A percentile compares a stretch with the other conserved stretches of the same genome.
Evolutionary conservation across 805 yeast species (phyloP).

Genomic region (Saccharomycopsis sp.): DNA sequence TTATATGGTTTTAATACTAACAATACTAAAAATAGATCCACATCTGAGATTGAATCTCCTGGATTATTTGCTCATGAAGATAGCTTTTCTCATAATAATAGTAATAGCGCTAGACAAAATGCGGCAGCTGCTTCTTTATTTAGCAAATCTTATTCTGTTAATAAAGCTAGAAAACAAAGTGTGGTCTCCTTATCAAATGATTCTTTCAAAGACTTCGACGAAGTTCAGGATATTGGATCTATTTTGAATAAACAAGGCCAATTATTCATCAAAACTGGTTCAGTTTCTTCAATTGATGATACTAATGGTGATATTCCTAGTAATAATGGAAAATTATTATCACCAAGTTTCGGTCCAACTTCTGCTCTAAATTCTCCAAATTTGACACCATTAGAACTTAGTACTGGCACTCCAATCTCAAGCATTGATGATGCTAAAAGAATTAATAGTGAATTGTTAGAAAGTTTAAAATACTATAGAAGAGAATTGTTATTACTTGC

Average conservation of each 20-base stretch:
- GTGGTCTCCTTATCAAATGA: slow-evolving; percentile 4
- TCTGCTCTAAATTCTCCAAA: slow-evolving; percentile 8
- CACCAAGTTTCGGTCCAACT: slow-evolving; percentile 4
- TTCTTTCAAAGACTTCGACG: slow-evolving; percentile 1
- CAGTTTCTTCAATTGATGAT: neutral
- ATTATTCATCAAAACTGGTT: slow-evolving; percentile 1
- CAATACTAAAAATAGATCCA: too few relatives aligned
- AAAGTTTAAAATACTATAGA: slow-evolving; percentile 11
- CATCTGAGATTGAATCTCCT: neutral
- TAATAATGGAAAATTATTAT: neutral
- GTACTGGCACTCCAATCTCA: neutral
- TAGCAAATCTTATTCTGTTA: neutral
- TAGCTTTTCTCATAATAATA: too few relatives aligned
- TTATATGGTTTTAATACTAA: slow-evolving; percentile 8
- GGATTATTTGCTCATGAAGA: neutral
- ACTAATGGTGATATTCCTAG: neutral
- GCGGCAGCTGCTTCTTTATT: neutral
- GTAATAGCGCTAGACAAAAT: too few relatives aligned
- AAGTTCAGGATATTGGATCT: slow-evolving; percentile 4
- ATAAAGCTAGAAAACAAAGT: slow-evolving; percentile 7
- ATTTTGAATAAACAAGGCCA: slow-evolving; percentile 11
- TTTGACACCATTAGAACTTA: slow-evolving; percentile 11
- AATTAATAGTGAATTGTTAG: slow-evolving; percentile 1
- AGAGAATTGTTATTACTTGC: slow-evolving; percentile 12
- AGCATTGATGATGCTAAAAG: neutral